Evolutionary conservation across 805 yeast genomes (phyloP).

Genomic region (Candida sakaeoensis): DNA sequence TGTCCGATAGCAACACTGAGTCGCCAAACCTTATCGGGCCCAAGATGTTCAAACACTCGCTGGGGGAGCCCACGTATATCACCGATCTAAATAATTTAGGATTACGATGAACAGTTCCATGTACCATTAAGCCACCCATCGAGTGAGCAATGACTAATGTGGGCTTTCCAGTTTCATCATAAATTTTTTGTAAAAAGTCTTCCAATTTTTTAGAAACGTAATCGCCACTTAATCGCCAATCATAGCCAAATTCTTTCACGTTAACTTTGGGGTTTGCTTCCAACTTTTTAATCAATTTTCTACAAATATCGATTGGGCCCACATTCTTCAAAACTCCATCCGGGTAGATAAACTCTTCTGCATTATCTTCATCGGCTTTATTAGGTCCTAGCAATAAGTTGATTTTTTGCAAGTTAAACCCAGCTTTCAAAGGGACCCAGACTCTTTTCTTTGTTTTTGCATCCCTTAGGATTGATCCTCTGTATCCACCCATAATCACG

Average conservation of each 20-base stretch:
- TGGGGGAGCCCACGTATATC: conserved; percentile 79
- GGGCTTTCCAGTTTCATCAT: conserved; percentile 50
- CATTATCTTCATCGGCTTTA: conserved; percentile 62
- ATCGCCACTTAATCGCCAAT: conserved; percentile 80
- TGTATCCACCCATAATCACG: conserved; percentile 79
- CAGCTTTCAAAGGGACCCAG: conserved; percentile 89
- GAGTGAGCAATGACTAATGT: conserved; percentile 80
- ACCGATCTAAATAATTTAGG: conserved; percentile 72
- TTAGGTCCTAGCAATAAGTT: conserved; percentile 71
- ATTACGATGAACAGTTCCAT: conserved; percentile 65
- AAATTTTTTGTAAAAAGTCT: conserved; percentile 44
- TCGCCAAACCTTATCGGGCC: conserved; percentile 88
- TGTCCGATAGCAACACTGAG: conserved; percentile 68
- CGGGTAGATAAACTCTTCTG: conserved; percentile 53
- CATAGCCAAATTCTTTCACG: conserved; percentile 82
- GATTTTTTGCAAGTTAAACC: conserved; percentile 67
- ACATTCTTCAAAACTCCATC: conserved; percentile 77
- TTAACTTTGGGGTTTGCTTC: conserved; percentile 52
- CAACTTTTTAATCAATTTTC: conserved; percentile 54
- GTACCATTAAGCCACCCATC: conserved; percentile 90
- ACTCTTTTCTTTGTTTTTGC: conserved; percentile 57
- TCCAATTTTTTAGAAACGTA: conserved; percentile 50
- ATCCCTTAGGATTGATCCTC: conserved; percentile 78
- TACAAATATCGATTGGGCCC: conserved; percentile 83
- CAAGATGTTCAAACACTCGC: conserved; percentile 77